Base-by-base conservation (phyloP, 495 filamentous ascomycete genomes). In the Peziza echinospora region DNA sequence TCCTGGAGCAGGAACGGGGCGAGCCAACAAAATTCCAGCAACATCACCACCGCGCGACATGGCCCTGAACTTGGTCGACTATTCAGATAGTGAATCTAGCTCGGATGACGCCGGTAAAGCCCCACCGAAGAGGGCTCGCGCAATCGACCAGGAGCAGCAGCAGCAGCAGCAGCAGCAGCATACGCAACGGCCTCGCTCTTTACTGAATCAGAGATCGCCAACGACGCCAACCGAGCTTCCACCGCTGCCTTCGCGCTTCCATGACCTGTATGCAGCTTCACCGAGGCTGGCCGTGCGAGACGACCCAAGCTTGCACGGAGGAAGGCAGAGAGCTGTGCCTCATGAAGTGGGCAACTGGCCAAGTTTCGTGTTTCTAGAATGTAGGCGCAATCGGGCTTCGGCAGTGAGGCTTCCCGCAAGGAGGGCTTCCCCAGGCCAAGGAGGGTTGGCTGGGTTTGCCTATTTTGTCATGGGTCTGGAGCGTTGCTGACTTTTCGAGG, bases 281-380 rank as follows among this genome's bases (percentile, higher is more conserved):
- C 72, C 77, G 44, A 72, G 85, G 30, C 64, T 78, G 45, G 81
- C 80, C 59, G 78, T 76, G 22, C 64, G 64, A 49, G 89, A 97
- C 62, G 78, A 92, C 52, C 86, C 89, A 0, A 64, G 65, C 46
- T 67, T 97, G 24, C 89, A 97, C 62, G 78, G 76, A 24, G 89
- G 89, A 24, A 73, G 85, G 37, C 80, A 77, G 56, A 70, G 89
- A 21, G 71, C 73, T 37, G 80, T 74, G 37, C 86, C 89, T 2
- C 89, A 97, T 62, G 65, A 87, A 10, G 72, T 80, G 44, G 89
- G 89, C 21, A 81, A 82, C 63, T 97, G 89, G 89, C 82, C 89
- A 1, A 84, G 76, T 16, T 85, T 93, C 61, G 54, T 94, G 19
- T 97, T 91, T 61, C 67, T 96, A 47, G 87, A 96, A 67, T 97